Conservation (phyloP, 1,139 yeast species). For the Hanseniaspora gamundiae region DNA sequence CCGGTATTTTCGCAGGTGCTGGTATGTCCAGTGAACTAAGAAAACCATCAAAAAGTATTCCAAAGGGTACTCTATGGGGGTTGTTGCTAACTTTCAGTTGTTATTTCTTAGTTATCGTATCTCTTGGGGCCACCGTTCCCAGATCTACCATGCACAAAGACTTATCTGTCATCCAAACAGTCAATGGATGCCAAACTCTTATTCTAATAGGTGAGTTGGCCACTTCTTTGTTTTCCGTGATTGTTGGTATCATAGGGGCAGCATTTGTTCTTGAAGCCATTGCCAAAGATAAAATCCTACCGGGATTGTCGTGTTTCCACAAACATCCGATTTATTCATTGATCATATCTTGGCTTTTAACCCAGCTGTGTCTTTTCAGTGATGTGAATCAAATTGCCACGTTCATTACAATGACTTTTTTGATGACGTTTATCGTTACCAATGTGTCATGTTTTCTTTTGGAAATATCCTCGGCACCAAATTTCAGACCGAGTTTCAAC, state of each 20-base stretch:
- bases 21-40: constrained; percentile 94
- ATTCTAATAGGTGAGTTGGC: constrained; percentile 82
- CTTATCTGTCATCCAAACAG: constrained; percentile 72
- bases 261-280: constrained; percentile 84
- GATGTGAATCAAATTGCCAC: constrained; percentile 92
- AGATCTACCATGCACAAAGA: constrained; percentile 64
- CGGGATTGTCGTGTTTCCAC: constrained; percentile 55
- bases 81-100: constrained; percentile 59
- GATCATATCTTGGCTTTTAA: constrained; percentile 63
- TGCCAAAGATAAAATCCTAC: constrained; percentile 74
- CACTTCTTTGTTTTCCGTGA: constrained; percentile 80
- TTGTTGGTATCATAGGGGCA: constrained; percentile 92
- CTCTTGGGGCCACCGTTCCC: constrained; percentile 72
- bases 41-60: constrained; percentile 79
- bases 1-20: constrained; percentile 98
- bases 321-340: constrained; percentile 54
- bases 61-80: constrained; percentile 81
- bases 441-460: constrained; percentile 85
- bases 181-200: constrained; percentile 55
- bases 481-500: constrained; percentile 86
- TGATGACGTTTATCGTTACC: constrained; percentile 90
- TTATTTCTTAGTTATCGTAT: constrained; percentile 62
- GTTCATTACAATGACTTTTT: constrained; percentile 89
- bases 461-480: constrained; percentile 87
- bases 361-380: constrained; percentile 74